A percentile compares a stretch with the other conserved stretches of the same genome.
phyloP scores from a whole-genome alignment of 2,329 filamentous ascomycete genomes.

The Talaromyces atroroseus region DNA sequence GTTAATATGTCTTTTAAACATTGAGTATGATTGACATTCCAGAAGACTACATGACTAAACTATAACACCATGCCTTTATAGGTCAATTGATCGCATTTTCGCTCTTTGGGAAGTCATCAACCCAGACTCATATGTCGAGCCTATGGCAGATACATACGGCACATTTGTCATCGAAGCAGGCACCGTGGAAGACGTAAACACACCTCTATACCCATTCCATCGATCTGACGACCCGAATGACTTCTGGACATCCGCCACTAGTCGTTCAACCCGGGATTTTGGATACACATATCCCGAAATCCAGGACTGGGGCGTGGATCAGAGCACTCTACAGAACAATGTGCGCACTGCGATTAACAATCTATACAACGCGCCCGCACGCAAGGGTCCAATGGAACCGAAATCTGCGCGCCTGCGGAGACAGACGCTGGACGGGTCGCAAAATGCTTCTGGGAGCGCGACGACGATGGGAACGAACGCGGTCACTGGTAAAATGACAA shows the following conservation, averaged over 20 bases:
- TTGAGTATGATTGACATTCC: too few species aligned
- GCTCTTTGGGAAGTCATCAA: slow-evolving; percentile 73
- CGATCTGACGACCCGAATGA: slow-evolving; percentile 41
- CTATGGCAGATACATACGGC: slow-evolving; percentile 49
- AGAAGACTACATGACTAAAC: neutral
- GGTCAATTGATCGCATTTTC: slow-evolving; percentile 68
- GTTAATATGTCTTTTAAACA: slow-evolving; percentile 11
- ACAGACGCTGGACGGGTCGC: neutral
- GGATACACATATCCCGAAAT: slow-evolving; percentile 72
- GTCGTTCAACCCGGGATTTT: slow-evolving; percentile 56
- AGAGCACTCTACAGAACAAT: slow-evolving; percentile 33
- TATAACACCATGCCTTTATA: slow-evolving; percentile 13
- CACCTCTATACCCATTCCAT: slow-evolving; percentile 63
- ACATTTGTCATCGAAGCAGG: slow-evolving; percentile 58
- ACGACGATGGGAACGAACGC: neutral
- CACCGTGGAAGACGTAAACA: slow-evolving; percentile 51
- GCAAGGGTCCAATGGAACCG: neutral
- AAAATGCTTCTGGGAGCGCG: neutral
- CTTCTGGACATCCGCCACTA: slow-evolving; percentile 63
- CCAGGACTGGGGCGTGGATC: slow-evolving; percentile 34
- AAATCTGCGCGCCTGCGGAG: neutral
- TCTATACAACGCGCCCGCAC: slow-evolving; percentile 47
- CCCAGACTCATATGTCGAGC: slow-evolving; percentile 60
- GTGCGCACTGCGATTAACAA: slow-evolving; percentile 54
- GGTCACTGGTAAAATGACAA: slow-evolving; percentile 13